Percentiles rank a stretch among this genome's conserved stretches.
Evolutionary conservation across 176 grass and related monocot genomes (phyloP).

Genomic region (Lolium rigidum): DNA sequence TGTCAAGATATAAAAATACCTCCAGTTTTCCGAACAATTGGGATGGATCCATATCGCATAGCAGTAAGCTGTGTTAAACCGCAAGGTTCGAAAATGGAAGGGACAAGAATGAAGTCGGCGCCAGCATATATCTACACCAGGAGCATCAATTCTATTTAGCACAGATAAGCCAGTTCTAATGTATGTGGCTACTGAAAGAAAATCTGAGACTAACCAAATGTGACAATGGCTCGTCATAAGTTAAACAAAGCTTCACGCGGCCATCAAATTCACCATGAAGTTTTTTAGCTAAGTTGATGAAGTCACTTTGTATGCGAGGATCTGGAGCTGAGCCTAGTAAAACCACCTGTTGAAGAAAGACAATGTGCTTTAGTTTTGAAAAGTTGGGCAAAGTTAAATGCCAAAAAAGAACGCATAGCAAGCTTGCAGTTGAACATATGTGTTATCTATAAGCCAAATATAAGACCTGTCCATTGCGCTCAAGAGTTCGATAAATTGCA

Average conservation of each 20-base stretch:
- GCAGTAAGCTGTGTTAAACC: conserved; percentile 95
- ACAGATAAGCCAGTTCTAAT: conserved; percentile 22
- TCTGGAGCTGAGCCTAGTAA: conserved; percentile 95
- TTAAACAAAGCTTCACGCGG: conserved; percentile 76
- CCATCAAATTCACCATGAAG: conserved; percentile 76
- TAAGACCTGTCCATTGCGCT: conserved; percentile 80
- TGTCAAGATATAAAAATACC: conserved; percentile 48
- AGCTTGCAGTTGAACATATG: background rate
- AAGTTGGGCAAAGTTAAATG: conserved; percentile 17
- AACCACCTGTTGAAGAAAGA: conserved; percentile 67
- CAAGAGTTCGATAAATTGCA: conserved; percentile 67
- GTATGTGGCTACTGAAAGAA: background rate
- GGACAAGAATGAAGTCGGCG: conserved; percentile 95
- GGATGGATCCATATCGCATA: conserved; percentile 97
- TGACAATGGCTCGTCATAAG: conserved; percentile 89
- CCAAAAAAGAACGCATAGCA: conserved; percentile 1
- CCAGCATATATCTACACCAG: conserved; percentile 92
- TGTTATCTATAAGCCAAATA: conserved; percentile 7
- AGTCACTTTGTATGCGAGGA: conserved; percentile 85
- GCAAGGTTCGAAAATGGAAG: conserved; percentile 93
- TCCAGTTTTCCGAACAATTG: conserved; percentile 93
- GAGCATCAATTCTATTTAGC: conserved; percentile 25
- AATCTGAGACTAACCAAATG: conserved; percentile 68
- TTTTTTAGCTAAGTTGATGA: conserved; percentile 66
- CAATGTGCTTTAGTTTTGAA: background rate